A percentile compares a stretch with the other conserved stretches of the same genome.
Evolutionary conservation across 2,329 filamentous ascomycete genomes (phyloP).

Genomic region (Thielaviopsis euricoi): DNA sequence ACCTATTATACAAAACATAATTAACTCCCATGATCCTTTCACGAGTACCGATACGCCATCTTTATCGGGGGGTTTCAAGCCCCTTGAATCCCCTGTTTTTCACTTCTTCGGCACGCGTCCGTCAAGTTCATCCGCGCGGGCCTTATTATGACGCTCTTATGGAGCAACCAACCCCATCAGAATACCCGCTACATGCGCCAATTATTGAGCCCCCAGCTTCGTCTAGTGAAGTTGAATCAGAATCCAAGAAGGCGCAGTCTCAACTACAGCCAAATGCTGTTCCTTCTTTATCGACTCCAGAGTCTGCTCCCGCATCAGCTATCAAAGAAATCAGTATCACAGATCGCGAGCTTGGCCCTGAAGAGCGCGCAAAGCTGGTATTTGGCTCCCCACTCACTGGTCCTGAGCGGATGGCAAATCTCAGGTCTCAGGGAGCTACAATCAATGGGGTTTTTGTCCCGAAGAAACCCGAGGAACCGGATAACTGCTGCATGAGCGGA

Average conservation of each 20-base stretch:
- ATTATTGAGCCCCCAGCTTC: neutral
- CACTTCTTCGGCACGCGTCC: neutral
- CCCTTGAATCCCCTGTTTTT: neutral
- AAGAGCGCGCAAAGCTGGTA: slow-evolving; percentile 48
- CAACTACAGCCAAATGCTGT: neutral
- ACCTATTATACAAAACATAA: neutral
- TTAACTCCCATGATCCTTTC: neutral
- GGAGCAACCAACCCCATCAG: slow-evolving; percentile 18
- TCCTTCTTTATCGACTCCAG: neutral
- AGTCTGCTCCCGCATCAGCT: slow-evolving; percentile 12
- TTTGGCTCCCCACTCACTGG: slow-evolving; percentile 70
- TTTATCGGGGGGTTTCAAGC: neutral
- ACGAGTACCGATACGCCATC: neutral
- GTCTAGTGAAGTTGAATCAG: neutral
- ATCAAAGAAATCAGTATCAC: slow-evolving; percentile 19
- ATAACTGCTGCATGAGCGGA: slow-evolving; percentile 98
- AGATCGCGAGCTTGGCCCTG: slow-evolving; percentile 27
- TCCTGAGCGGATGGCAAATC: slow-evolving; percentile 44
- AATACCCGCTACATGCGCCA: slow-evolving; percentile 1
- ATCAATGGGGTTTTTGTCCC: slow-evolving; percentile 72
- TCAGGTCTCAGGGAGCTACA: slow-evolving; percentile 40
- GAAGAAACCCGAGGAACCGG: slow-evolving; percentile 71
- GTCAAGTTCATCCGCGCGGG: slow-evolving; percentile 32
- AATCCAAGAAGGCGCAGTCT: neutral
- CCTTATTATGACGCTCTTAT: slow-evolving; percentile 44